Evolutionary conservation across 1,284 basidiomycete species (phyloP), one percentile per base, ranked within the genome.

Genomic region (Waitea zeae): DNA sequence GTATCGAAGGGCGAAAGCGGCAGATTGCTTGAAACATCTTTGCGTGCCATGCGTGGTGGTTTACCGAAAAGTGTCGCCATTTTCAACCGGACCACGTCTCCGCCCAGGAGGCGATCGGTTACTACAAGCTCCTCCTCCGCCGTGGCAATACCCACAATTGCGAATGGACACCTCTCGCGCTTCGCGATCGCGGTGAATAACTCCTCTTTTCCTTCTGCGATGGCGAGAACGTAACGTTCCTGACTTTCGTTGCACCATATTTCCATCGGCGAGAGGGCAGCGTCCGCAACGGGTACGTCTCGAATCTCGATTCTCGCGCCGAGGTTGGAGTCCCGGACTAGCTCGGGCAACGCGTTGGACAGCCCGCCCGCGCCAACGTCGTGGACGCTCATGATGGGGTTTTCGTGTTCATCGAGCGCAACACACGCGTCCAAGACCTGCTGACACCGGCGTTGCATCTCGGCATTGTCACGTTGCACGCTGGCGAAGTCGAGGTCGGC

Each of bases 211-310:
- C 72, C 65, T 3, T 72, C 68, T 1, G 68, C 67, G 40, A 95
- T 69, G 12, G 89, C 95, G 20, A 98, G 68, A 20, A 98, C 95
- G 51, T 98, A 98, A 30, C 95, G 78, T 52, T 99, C 93, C 60
- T 99, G 93, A 43, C 79, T 86, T 59, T 99, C 95, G 57, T 99
- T 99, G 56, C 95, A 98, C 93, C 93, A 99, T 41, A 98, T 97
- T 60, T 97, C 93, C 90, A 98, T 96, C 0, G 93, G 95, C 6
- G 86, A 92, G 87, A 99, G 89, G 31, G 80, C 78, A 20, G 71
- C 67, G 54, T 98, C 95, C 26, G 89, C 93, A 31, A 96, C 73
- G 17, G 87, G 70, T 5, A 98, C 77, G 45, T 97, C 84, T 13
- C 93, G 67, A 46, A 98, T 90, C 61, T 98, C 93, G 49, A 97